Evolutionary conservation across 805 yeast species (phyloP).

Genomic region (Candida silvicultrix): DNA sequence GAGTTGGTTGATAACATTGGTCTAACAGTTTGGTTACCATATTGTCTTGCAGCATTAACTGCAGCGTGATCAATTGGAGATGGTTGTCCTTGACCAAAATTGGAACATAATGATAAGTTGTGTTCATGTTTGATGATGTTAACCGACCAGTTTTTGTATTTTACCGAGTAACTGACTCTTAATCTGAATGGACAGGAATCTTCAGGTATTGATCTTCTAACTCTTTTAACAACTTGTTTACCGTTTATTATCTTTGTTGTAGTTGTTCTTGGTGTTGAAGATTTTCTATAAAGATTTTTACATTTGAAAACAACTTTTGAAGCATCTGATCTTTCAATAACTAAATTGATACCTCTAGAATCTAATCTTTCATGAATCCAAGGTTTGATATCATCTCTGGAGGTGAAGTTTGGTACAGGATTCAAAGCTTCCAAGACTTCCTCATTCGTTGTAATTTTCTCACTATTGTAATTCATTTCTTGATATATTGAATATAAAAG

Average conservation of each 20-base stretch:
- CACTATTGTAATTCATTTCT: neutral
- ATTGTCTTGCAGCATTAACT: neutral
- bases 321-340: conserved; percentile 27
- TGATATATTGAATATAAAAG: neutral
- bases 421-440: conserved; percentile 19
- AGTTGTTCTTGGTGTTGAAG: conserved; percentile 9
- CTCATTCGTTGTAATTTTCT: conserved; percentile 15
- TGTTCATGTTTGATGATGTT: conserved; percentile 21
- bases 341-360: conserved; percentile 18
- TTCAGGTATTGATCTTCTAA: conserved; percentile 16
- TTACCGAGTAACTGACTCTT: conserved; percentile 22
- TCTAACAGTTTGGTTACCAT: neutral
- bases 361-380: conserved; percentile 19
- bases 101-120: conserved; percentile 16
- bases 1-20: neutral
- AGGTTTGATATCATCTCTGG: conserved; percentile 21
- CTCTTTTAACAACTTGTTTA: conserved; percentile 8
- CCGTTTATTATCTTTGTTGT: neutral
- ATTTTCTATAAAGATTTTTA: conserved; percentile 22
- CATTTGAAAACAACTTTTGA: conserved; percentile 28
- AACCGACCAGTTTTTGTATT: conserved; percentile 19
- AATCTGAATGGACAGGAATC: conserved; percentile 24
- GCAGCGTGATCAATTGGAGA: neutral
- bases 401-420: conserved; percentile 19
- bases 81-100: conserved; percentile 12